Evolutionary conservation across 2,329 filamentous ascomycete genomes (phyloP).

Genomic region (Fusarium coicis): DNA sequence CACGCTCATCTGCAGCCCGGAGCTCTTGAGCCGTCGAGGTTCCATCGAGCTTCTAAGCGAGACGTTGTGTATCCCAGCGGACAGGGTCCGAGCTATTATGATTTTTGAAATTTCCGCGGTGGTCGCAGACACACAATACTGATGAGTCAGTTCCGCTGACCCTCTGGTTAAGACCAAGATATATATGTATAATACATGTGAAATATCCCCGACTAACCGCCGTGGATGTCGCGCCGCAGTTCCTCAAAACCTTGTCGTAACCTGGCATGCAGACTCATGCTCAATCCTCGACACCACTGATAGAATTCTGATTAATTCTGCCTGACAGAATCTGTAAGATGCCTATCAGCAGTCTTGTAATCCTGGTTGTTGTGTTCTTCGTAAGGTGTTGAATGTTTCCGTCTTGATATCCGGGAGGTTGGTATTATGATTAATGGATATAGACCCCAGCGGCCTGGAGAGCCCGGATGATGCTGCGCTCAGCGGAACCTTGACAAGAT

Average conservation of each 20-base stretch:
- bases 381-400: not conserved
- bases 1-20: not conserved
- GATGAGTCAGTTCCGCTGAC: not conserved
- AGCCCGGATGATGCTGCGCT: not conserved
- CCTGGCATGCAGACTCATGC: not conserved
- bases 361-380: not conserved
- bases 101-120: constrained; percentile 22
- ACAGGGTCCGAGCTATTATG: constrained; percentile 12
- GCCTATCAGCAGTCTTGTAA: not conserved
- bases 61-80: not conserved
- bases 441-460: constrained; percentile 2
- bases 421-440: not conserved
- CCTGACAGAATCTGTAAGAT: not conserved
- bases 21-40: not conserved
- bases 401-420: not conserved
- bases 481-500: not conserved
- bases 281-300: not conserved
- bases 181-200: not conserved
- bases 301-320: not conserved
- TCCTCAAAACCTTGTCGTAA: not conserved
- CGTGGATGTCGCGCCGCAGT: not conserved
- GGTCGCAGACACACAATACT: not conserved
- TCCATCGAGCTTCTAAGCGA: not conserved
- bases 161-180: not conserved
- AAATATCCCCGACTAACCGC: not conserved